Evolutionary conservation across 2,329 filamentous ascomycete genomes (phyloP).

Genomic region (Helotiales sp.): DNA sequence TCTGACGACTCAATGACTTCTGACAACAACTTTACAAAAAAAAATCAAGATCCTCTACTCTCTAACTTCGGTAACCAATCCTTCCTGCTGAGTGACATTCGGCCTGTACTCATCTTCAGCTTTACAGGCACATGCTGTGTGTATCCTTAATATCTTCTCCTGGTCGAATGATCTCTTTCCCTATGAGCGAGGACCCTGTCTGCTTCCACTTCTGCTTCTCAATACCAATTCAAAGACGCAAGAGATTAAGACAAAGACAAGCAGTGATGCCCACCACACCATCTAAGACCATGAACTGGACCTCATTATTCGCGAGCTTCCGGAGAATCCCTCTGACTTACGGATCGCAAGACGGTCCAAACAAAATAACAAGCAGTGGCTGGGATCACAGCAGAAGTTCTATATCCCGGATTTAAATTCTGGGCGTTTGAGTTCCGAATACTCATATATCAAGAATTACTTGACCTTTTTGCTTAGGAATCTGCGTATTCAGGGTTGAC

Average conservation of each 20-base stretch:
- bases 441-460: not conserved
- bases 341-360: conserved; percentile 61
- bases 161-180: not conserved
- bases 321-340: conserved; percentile 59
- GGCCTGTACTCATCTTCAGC: not conserved
- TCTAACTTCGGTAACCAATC: not conserved
- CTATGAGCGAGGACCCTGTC: not conserved
- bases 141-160: not conserved
- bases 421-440: too few relatives aligned
- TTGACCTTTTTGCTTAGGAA: conserved; percentile 12
- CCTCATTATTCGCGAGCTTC: conserved; percentile 53
- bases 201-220: conserved; percentile 7
- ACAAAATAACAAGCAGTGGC: conserved; percentile 54
- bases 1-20: too few relatives aligned
- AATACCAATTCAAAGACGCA: conserved; percentile 42
- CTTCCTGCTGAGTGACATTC: not conserved
- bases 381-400: not conserved
- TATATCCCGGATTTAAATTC: not conserved
- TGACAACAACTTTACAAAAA: too few relatives aligned
- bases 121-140: not conserved
- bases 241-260: conserved; percentile 35
- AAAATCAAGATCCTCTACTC: too few relatives aligned
- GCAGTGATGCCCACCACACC: conserved; percentile 46
- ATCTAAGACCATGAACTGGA: conserved; percentile 52
- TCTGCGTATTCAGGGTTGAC: conserved; percentile 17